Evolutionary conservation across 1,284 basidiomycete genomes (phyloP), one percentile per base, ranked within the genome.

Genomic region (Melanopsichium pennsylvanicum): DNA sequence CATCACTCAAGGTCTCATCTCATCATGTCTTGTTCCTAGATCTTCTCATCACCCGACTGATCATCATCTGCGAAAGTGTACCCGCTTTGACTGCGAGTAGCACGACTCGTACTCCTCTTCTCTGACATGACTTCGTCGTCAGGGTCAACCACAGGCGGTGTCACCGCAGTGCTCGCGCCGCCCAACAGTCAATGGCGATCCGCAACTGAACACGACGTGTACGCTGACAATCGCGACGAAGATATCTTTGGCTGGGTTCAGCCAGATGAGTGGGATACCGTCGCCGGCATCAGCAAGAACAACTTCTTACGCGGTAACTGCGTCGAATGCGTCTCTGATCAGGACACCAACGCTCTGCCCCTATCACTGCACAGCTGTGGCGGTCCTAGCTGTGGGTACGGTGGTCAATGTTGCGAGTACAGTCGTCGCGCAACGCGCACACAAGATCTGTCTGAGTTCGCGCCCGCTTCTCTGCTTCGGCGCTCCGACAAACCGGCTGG

Each of bases 231-330:
- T 29, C 64, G 58, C 16, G 54, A 51, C 29, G 66, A 69, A 42
- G 42, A 69, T 49, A 58, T 63, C 55, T 69, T 69, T 56, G 66
- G 66, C 18, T 69, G 66, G 66, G 40, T 69, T 15, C 66, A 69
- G 22, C 66, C 66, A 16, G 55, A 69, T 32, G 66, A 69, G 36
- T 69, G 66, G 66, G 59, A 69, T 12, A 69, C 55, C 15, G 47
- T 69, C 22, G 66, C 66, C 7, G 66, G 66, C 11, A 37, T 35
- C 27, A 69, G 63, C 59, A 69, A 62, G 50, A 40, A 25, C 48
- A 57, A 62, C 43, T 69, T 69, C 21, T 36, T 69, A 41, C 58
- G 55, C 21, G 66, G 59, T 8, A 46, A 69, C 5, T 69, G 66
- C 31, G 39, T 59, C 13, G 47, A 55, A 18, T 69, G 66, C 27